Conservation (phyloP, 2,329 filamentous ascomycete species). For the Xylaria polymorpha region DNA sequence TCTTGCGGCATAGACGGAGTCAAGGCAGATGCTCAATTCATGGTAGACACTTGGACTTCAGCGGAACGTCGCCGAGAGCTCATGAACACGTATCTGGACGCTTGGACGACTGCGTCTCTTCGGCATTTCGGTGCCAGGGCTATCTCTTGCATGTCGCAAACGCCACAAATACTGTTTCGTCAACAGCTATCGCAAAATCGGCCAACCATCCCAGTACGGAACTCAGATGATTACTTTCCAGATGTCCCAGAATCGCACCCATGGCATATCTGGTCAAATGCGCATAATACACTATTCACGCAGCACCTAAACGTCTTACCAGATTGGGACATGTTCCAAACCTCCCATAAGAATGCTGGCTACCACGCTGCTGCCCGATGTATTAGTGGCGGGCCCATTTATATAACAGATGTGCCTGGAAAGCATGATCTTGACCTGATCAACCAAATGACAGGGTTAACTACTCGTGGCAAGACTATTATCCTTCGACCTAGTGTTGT, state of each 20-base stretch:
- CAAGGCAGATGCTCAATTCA: constrained; percentile 94
- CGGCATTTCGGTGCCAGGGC: constrained; percentile 80
- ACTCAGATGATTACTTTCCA: constrained; percentile 93
- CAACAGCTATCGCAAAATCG: constrained; percentile 82
- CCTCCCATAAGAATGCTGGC: constrained; percentile 73
- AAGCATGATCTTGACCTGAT: constrained; percentile 82
- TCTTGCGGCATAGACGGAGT: constrained; percentile 83
- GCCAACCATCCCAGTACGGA: constrained; percentile 80
- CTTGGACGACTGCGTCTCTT: constrained; percentile 82
- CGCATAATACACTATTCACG: constrained; percentile 85
- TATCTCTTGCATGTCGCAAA: constrained; percentile 95
- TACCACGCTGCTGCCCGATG: constrained; percentile 93
- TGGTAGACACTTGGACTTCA: constrained; percentile 79
- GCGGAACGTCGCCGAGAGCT: constrained; percentile 77
- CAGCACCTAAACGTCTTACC: constrained; percentile 88
- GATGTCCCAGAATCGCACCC: constrained; percentile 82
- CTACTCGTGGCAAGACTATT: constrained; percentile 77
- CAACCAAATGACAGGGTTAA: constrained; percentile 81
- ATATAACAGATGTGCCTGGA: constrained; percentile 91
- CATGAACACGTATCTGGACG: constrained; percentile 81
- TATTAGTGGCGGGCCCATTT: constrained; percentile 90
- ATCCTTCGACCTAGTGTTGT: constrained; percentile 82
- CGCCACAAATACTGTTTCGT: constrained; percentile 87
- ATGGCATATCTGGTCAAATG: constrained; percentile 96
- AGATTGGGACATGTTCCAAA: constrained; percentile 81